A percentile compares a stretch with the other conserved stretches of the same genome.
These are phyloP conservation scores for Papiliotrema terrestris DNA, from an alignment of 1,284 basidiomycete species.

Conservation along the genomic window DNA sequence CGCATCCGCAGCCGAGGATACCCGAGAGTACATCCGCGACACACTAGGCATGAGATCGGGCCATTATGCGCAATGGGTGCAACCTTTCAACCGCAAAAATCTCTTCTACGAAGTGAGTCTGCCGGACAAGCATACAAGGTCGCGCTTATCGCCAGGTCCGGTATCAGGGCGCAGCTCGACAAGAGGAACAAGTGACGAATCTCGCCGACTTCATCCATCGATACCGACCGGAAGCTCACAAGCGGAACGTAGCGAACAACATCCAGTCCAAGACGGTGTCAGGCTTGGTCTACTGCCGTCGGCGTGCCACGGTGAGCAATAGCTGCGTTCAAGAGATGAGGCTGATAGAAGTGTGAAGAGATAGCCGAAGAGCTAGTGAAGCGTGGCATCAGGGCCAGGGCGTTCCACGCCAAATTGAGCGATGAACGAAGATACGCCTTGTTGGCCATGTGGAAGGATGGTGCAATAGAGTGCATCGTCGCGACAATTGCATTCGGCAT, in stretches of 20 bases:
- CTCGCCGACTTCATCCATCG: constrained; percentile 62
- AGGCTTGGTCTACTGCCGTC: constrained; percentile 76
- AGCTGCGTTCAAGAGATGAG: not conserved
- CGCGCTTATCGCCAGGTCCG: constrained; percentile 15
- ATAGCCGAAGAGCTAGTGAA: constrained; percentile 61
- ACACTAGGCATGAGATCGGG: constrained; percentile 61
- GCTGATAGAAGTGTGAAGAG: constrained; percentile 57
- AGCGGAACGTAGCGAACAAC: constrained; percentile 18
- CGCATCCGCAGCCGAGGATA: constrained; percentile 54
- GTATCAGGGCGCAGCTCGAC: constrained; percentile 12
- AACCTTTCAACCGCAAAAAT: constrained; percentile 75
- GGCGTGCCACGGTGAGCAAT: constrained; percentile 13
- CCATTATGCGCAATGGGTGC: constrained; percentile 61
- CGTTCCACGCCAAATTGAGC: constrained; percentile 69
- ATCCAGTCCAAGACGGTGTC: constrained; percentile 55
- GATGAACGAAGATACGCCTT: constrained; percentile 52
- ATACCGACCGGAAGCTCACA: constrained; percentile 20
- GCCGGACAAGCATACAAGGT: not conserved
- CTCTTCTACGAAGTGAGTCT: constrained; percentile 70
- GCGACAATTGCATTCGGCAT: constrained; percentile 80
- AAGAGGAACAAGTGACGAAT: constrained; percentile 48
- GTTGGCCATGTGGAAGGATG: constrained; percentile 58
- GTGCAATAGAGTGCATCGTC: constrained; percentile 51
- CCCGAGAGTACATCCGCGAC: constrained; percentile 66
- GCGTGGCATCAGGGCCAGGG: constrained; percentile 63